Base-by-base conservation (phyloP, 192 early-diverging fungal species). In the Coemansia sp. region DNA sequence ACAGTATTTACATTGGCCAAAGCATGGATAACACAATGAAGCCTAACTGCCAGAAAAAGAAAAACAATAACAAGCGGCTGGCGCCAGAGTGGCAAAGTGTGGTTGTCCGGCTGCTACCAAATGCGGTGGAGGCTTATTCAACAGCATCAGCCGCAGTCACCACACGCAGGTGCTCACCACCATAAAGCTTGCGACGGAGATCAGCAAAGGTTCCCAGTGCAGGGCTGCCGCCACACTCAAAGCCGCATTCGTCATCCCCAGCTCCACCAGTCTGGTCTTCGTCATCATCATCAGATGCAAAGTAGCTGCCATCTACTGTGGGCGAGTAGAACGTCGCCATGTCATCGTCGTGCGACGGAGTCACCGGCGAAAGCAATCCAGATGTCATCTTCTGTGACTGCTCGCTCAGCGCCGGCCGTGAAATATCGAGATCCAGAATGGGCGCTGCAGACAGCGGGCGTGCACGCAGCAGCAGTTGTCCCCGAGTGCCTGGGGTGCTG, bases 181-280 rank as follows among this genome's bases (percentile, higher is more conserved):
- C 76, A 16, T 80, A 80, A 23, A 80, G 68, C 52, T 68, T 80
- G 54, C 77, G 71, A 38, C 77, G 77, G 44, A 80, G 54, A 59
- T 71, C 72, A 27, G 77, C 71, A 69, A 80, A 80, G 9, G 77
- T 80, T 47, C 77, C 72, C 48, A 71, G 47, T 0, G 51, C 58
- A 22, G 64, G 62, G 24, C 56, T 30, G 25, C 57, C 60, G 3
- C 23, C 12, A 23, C 31, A 61, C 30, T 58, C 56, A 2, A 55
- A 62, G 50, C 49, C 62, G 14, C 60, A 61, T 50, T 62, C 71
- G 41, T 73, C 65, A 38, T 58, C 57, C 30, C 49, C 67, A 18
- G 27, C 48, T 23, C 30, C 66, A 25, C 38, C 60, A 12, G 31
- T 62, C 4, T 66, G 56, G 10, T 59, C 51, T 23, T 68, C 60